Conservation (phyloP, 306 rosid species). For the Cucumis hystrix region DNA sequence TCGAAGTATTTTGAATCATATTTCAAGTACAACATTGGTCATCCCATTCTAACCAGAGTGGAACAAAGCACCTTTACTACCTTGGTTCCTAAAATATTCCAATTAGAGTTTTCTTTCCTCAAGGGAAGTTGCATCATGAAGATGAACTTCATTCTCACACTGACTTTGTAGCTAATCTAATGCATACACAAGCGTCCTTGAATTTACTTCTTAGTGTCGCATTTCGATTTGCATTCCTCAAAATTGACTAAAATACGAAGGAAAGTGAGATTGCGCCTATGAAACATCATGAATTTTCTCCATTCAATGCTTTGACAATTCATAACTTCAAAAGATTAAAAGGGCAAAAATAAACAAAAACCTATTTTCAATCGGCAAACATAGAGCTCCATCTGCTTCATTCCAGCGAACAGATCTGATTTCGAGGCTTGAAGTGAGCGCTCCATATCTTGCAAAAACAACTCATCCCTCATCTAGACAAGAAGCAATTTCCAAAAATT, state of each 20-base stretch:
- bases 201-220: not conserved
- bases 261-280: not conserved
- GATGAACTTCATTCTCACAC: not conserved
- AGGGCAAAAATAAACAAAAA: not conserved
- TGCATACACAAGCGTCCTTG: not conserved
- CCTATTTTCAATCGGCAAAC: constrained; percentile 21
- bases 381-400: constrained; percentile 39
- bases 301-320: not conserved
- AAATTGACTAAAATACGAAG: not conserved
- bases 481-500: not conserved
- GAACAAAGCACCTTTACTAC: no score
- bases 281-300: not conserved
- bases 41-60: no score
- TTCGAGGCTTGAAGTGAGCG: constrained; percentile 33
- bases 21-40: no score
- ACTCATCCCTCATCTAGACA: constrained; percentile 32
- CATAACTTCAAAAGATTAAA: not conserved
- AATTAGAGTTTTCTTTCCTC: not conserved
- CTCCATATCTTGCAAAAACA: constrained; percentile 29
- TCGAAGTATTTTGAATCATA: not conserved
- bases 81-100: not conserved
- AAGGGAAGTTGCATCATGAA: not conserved
- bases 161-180: not conserved
- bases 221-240: not conserved
- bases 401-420: constrained; percentile 32